These are phyloP conservation scores for Pythium periplocum DNA, from an alignment of 352 stramenopile genomes.

Conservation along the genomic window DNA sequence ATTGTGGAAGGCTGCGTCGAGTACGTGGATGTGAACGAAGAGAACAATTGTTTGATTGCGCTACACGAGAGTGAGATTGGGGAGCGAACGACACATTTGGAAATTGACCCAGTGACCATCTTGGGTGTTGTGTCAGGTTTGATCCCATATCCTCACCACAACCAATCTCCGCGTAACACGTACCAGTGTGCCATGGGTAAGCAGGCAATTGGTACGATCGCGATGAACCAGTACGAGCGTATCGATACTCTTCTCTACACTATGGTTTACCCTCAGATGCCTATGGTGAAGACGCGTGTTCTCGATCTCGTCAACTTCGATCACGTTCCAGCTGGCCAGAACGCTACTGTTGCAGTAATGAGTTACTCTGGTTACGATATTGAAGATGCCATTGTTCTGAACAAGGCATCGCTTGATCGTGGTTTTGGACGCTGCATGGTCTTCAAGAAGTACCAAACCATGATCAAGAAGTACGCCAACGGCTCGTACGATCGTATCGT, in stretches of 20 bases:
- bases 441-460: slow-evolving; percentile 97
- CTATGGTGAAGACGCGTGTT: slow-evolving; percentile 98
- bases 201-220: slow-evolving; percentile 98
- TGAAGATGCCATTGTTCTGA: slow-evolving; percentile 99
- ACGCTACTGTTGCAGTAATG: slow-evolving; percentile 99
- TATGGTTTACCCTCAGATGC: slow-evolving; percentile 99
- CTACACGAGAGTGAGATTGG: slow-evolving; percentile 92
- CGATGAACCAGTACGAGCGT: slow-evolving; percentile 98
- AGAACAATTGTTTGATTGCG: slow-evolving; percentile 99
- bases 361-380: slow-evolving; percentile 99
- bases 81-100: slow-evolving; percentile 95
- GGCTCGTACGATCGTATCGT: slow-evolving; percentile 94
- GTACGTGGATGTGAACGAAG: slow-evolving; percentile 99
- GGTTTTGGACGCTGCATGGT: slow-evolving; percentile 99
- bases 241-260: slow-evolving; percentile 99
- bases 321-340: slow-evolving; percentile 96
- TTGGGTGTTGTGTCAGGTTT: slow-evolving; percentile 97
- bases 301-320: slow-evolving; percentile 99
- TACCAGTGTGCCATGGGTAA: slow-evolving; percentile 99
- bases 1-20: slow-evolving; percentile 96
- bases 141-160: slow-evolving; percentile 99
- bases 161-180: slow-evolving; percentile 98
- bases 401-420: slow-evolving; percentile 95
- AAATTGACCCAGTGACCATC: slow-evolving; percentile 99
- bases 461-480: slow-evolving; percentile 97